Base-by-base conservation (phyloP, 257 asterid species). In the Cruciata laevipes region DNA sequence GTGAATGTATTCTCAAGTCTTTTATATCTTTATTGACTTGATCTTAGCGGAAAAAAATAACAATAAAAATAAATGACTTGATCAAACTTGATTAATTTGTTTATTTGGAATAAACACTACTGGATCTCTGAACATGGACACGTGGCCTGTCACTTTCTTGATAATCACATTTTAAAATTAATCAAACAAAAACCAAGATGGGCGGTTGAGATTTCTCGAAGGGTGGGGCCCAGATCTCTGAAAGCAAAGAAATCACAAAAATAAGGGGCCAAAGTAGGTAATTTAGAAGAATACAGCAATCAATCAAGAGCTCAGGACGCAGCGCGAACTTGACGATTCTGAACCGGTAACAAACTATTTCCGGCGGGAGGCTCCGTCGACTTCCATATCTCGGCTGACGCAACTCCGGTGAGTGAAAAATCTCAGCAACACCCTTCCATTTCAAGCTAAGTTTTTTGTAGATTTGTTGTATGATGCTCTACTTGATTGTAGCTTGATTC, bases 191-290 rank as follows among this genome's bases (percentile, higher is more conserved):
- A 47, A 16, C 55, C 55, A 47, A 47, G 55, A 47, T 47, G 21
- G 35, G 35, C 66, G 66, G 66, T 16, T 8, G 51, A 51, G 30
- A 33, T 12, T 62, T 18, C 0, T 7, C 3, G 4, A 1, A 3
- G 18, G n/a, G 66, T 33, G 49, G 66, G 66, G 30, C 7, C 66
- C 66, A 61, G 1, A 32, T 7, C 20, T 32, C 63, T 1, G 27
- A 1, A 27, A 3, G 10, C 32, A 53, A 49, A 53, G 12, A 20
- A 53, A 6, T 16, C 7, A 20, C 44, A 32, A 31, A 23, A 7
- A 4, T 23, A 25, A 7, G 33, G 24, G 76, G 76, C 67, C 58
- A 72, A 72, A 65, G 40, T 3, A 8, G 76, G 71, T n/a, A 58
- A 72, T 58, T 65, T 58, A 30, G 55, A 17, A 3, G 10, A 17